These are phyloP conservation scores for Fusarium nanum DNA, from an alignment of 2,329 filamentous ascomycete genomes.

Conservation along the genomic window DNA sequence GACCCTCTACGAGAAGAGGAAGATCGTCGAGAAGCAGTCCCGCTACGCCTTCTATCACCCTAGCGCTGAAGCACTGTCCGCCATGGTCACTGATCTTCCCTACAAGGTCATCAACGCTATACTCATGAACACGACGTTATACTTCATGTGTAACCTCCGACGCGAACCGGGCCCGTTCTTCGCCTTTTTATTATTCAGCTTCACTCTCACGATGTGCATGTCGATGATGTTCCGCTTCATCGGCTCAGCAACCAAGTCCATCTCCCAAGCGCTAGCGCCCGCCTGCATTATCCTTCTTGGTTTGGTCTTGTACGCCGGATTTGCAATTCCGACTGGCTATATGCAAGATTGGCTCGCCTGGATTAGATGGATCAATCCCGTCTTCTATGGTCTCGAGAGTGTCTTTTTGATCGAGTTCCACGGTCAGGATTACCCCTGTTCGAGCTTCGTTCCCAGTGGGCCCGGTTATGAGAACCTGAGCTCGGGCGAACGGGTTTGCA, in stretches of 20 bases:
- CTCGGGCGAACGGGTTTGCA: slow-evolving; percentile 1
- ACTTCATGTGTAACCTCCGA: slow-evolving; percentile 75
- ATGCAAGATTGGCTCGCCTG: slow-evolving; percentile 66
- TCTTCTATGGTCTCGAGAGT: slow-evolving; percentile 72
- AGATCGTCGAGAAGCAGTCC: slow-evolving; percentile 50
- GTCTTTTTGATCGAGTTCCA: slow-evolving; percentile 72
- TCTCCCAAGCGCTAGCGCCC: slow-evolving; percentile 41
- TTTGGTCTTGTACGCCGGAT: slow-evolving; percentile 64
- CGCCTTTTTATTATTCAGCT: slow-evolving; percentile 58
- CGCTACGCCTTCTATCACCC: slow-evolving; percentile 51
- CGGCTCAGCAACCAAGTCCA: slow-evolving; percentile 36
- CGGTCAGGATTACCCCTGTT: slow-evolving; percentile 60
- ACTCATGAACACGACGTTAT: slow-evolving; percentile 59
- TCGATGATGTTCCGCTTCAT: slow-evolving; percentile 67
- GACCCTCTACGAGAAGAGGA: slow-evolving; percentile 43
- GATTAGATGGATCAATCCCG: slow-evolving; percentile 72
- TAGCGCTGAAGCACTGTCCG: slow-evolving; percentile 39
- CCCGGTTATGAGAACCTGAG: slow-evolving; percentile 17
- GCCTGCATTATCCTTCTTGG: slow-evolving; percentile 37
- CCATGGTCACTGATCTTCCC: slow-evolving; percentile 35
- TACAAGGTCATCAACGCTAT: slow-evolving; percentile 45
- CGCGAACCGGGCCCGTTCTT: slow-evolving; percentile 63
- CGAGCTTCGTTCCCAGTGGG: slow-evolving; percentile 47
- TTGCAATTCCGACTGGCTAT: slow-evolving; percentile 55
- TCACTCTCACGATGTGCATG: slow-evolving; percentile 69